Base-by-base conservation (phyloP, 2,329 filamentous ascomycete species). In the Tolypocladium ophioglossoides region DNA sequence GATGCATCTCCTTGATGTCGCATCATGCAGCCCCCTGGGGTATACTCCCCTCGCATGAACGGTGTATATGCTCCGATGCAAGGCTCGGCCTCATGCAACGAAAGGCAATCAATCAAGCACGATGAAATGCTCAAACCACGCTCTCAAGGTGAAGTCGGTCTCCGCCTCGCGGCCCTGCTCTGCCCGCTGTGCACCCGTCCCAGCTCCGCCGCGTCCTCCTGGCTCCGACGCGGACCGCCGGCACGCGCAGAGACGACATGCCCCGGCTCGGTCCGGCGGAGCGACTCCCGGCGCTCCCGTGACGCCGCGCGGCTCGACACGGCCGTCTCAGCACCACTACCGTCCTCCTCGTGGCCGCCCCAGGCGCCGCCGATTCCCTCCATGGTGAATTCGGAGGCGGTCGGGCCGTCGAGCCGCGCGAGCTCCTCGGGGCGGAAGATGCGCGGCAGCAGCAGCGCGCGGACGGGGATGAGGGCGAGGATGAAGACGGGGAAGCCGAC, bases 401-500 rank as follows among this genome's bases (percentile, higher is more conserved):
- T 90, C 0, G 87, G 85, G n/a, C 73, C 85, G 64, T 92, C 88
- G 24, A 91, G 70, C 9, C 77, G 66, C 0, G 70, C 70, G 27
- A 91, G 71, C 67, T 90, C 87, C 48, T 80, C 76, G 0, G 70
- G 63, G 0, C 73, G 75, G 60, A 90, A 85, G 65, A 80, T 75
- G 37, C 71, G 71, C 1, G 86, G 86, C 59, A 91, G 72, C 7
- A 89, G 57, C 56, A 82, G 72, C 2, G 84, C 80, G 10, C 87
- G 78, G 2, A 84, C 69, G 0, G 87, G 87, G 27, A 90, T 84
- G 6, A 90, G 73, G 18, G 82, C 68, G 50, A 90, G 70, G 63
- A 91, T 89, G 58, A 89, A 79, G 38, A 90, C 77, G 10, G 88
- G 88, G 60, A 91, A 92, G 0, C 88, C 88, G 12, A 92, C 87